phyloP scores from a whole-genome alignment of 192 early-diverging fungal genomes.

The Rhizophlyctis rosea region DNA sequence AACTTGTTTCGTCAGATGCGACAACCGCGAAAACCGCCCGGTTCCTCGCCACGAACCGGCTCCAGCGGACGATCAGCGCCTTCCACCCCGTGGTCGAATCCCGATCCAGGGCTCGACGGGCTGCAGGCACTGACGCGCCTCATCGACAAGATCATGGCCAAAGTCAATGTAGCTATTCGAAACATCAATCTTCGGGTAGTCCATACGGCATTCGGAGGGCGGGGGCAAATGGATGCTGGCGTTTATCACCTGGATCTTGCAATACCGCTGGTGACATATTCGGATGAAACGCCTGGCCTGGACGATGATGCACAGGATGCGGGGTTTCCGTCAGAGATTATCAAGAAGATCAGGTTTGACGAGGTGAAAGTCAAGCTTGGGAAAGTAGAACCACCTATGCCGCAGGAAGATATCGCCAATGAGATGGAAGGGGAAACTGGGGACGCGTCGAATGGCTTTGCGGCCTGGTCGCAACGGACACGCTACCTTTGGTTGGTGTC shows the following conservation, averaged over 20 bases:
- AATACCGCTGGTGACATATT: slow-evolving; percentile 50
- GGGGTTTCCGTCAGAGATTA: slow-evolving; percentile 35
- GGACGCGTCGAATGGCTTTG: too few species aligned
- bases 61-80: too few species aligned
- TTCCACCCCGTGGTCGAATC: neutral
- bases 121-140: slow-evolving; percentile 73
- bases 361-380: slow-evolving; percentile 52
- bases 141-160: slow-evolving; percentile 82
- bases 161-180: slow-evolving; percentile 67
- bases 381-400: slow-evolving; percentile 13
- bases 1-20: neutral
- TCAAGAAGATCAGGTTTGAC: slow-evolving; percentile 49
- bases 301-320: slow-evolving; percentile 25
- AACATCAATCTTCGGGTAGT: slow-evolving; percentile 49
- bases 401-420: too few species aligned
- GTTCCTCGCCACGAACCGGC: neutral
- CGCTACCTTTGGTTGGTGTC: neutral
- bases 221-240: slow-evolving; percentile 23
- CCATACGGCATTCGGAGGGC: too few species aligned
- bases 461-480: neutral
- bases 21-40: neutral
- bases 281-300: slow-evolving; percentile 58
- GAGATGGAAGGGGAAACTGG: too few species aligned
- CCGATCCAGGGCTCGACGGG: slow-evolving; percentile 50
- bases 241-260: slow-evolving; percentile 49